phyloP scores from a whole-genome alignment of 176 grass and related monocot species.

The Saccharum officinarum region DNA sequence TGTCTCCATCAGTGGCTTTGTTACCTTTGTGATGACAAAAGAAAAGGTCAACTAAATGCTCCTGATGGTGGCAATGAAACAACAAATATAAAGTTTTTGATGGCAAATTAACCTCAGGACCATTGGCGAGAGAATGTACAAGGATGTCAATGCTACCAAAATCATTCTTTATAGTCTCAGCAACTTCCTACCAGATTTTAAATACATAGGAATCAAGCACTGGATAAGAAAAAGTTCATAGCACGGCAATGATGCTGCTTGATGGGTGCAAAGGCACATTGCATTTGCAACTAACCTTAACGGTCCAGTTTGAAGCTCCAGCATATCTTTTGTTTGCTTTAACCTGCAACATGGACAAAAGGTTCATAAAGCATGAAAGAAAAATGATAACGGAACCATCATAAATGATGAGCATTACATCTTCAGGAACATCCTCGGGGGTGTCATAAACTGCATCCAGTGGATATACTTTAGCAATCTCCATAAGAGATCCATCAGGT shows the following conservation, averaged over 20 bases:
- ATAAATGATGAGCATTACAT: constrained; percentile 54
- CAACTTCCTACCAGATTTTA: constrained; percentile 80
- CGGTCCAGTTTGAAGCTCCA: constrained; percentile 93
- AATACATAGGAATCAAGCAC: constrained; percentile 21
- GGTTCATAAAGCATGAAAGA: neutral
- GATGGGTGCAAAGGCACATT: neutral
- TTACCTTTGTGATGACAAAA: constrained; percentile 53
- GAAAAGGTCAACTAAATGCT: constrained; percentile 11
- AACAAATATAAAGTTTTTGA: neutral
- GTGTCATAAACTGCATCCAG: constrained; percentile 89
- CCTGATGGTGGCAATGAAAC: neutral
- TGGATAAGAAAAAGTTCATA: neutral
- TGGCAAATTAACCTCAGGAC: constrained; percentile 65
- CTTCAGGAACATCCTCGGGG: constrained; percentile 88
- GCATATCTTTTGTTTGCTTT: constrained; percentile 91
- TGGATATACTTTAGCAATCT: constrained; percentile 89
- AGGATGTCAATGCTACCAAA: constrained; percentile 98
- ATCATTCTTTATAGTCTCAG: constrained; percentile 85
- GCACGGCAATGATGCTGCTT: neutral
- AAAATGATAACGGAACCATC: neutral
- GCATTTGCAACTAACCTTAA: constrained; percentile 38
- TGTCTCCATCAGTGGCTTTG: constrained; percentile 86
- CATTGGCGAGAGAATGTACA: constrained; percentile 95
- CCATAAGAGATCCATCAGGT: constrained; percentile 93
- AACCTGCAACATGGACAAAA: constrained; percentile 42